Conservation (phyloP, 1,284 basidiomycete genomes). For the Heimioporus retisporus region DNA sequence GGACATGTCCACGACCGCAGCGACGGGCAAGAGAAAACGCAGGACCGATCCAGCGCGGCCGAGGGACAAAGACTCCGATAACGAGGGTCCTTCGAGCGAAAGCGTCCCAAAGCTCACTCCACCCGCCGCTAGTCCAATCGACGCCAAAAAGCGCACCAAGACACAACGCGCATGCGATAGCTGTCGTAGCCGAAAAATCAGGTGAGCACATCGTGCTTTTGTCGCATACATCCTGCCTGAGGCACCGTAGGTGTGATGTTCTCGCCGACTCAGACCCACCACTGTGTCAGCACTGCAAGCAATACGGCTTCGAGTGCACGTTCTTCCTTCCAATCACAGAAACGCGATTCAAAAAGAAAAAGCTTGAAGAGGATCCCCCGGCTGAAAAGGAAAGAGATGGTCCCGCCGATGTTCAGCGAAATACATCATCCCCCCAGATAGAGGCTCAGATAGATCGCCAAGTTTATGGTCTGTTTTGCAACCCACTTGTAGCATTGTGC, state of each 20-base stretch:
- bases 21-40: slow-evolving; percentile 71
- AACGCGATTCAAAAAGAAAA: slow-evolving; percentile 98
- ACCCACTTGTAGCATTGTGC: slow-evolving; percentile 5
- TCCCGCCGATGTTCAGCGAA: slow-evolving; percentile 36
- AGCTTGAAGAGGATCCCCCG: slow-evolving; percentile 73
- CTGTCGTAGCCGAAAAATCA: slow-evolving; percentile 94
- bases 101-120: slow-evolving; percentile 44
- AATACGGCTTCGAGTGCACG: slow-evolving; percentile 93
- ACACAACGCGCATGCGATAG: slow-evolving; percentile 93
- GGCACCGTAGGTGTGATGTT: slow-evolving; percentile 74
- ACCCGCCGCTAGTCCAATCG: slow-evolving; percentile 49
- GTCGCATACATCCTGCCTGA: slow-evolving; percentile 27
- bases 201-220: slow-evolving; percentile 50
- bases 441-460: slow-evolving; percentile 61
- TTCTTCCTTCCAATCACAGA: slow-evolving; percentile 99
- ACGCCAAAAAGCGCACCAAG: slow-evolving; percentile 89
- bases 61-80: slow-evolving; percentile 64
- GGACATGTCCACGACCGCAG: slow-evolving; percentile 47
- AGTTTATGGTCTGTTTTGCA: slow-evolving; percentile 66
- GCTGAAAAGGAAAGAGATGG: slow-evolving; percentile 55
- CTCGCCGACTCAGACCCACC: slow-evolving; percentile 80
- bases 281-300: slow-evolving; percentile 88
- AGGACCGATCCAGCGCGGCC: slow-evolving; percentile 56
- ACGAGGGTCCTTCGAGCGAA: slow-evolving; percentile 66
- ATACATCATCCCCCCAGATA: slow-evolving; percentile 47